Evolutionary conservation across 139 green algal genomes (phyloP).

Genomic region (Mesotaenium endlicherianum): DNA sequence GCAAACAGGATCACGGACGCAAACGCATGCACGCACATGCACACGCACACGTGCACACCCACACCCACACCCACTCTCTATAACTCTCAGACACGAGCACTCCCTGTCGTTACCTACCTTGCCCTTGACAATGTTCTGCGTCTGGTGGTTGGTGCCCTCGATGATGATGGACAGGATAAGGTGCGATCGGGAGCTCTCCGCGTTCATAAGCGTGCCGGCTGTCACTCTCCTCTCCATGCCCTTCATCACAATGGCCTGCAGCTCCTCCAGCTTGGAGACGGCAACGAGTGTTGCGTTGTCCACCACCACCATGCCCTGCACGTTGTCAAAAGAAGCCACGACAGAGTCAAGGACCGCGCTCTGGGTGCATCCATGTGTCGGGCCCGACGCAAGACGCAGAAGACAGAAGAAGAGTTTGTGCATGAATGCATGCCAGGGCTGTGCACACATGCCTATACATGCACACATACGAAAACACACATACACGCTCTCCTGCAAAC

Average conservation of each 20-base stretch:
- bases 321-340: neutral
- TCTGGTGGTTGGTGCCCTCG: constrained; percentile 92
- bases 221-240: constrained; percentile 46
- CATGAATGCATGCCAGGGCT: no score
- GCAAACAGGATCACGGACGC: no score
- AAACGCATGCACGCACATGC: neutral
- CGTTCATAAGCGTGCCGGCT: constrained; percentile 56
- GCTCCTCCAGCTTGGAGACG: constrained; percentile 36
- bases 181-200: constrained; percentile 69
- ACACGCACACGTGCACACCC: neutral
- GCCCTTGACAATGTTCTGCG: constrained; percentile 71
- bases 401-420: no score
- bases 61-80: neutral
- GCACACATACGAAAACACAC: no score
- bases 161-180: constrained; percentile 91
- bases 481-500: no score
- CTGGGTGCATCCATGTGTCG: no score
- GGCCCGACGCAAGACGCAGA: no score
- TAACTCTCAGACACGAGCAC: no score
- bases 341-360: no score
- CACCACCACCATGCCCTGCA: constrained; percentile 84
- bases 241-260: constrained; percentile 35
- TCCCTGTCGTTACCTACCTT: constrained; percentile 47
- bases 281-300: constrained; percentile 71
- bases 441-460: no score